phyloP scores from a whole-genome alignment of 1,139 yeast species.

The Zygosaccharomyces sapae region DNA sequence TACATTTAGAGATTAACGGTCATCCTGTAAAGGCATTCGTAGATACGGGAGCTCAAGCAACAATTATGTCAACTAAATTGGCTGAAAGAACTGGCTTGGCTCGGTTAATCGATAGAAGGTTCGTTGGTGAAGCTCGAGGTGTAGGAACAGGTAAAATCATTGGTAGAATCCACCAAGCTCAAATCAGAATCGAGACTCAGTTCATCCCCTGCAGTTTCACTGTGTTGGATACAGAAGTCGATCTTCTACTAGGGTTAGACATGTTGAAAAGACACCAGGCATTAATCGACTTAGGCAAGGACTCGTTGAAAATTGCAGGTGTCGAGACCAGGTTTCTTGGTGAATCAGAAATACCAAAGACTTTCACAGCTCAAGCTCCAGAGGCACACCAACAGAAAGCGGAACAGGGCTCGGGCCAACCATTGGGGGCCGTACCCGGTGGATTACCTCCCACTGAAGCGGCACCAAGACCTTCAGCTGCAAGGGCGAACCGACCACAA shows the following conservation, averaged over 20 bases:
- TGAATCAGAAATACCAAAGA: constrained; percentile 66
- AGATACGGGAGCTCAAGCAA: constrained; percentile 92
- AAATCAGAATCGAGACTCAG: constrained; percentile 67
- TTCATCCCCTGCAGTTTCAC: constrained; percentile 76
- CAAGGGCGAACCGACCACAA: constrained; percentile 4
- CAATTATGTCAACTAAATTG: constrained; percentile 72
- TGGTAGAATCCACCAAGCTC: constrained; percentile 88
- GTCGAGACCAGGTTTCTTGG: constrained; percentile 66
- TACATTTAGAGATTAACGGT: constrained; percentile 73
- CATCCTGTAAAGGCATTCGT: constrained; percentile 84
- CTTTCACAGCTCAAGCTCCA: constrained; percentile 11
- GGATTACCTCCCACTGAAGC: constrained; percentile 3
- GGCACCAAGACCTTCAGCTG: constrained; percentile 9
- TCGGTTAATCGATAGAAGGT: constrained; percentile 75
- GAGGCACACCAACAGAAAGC: not conserved
- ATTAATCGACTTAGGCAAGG: constrained; percentile 63
- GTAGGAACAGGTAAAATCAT: constrained; percentile 78
- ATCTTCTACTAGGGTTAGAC: constrained; percentile 50
- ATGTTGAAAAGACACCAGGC: constrained; percentile 88
- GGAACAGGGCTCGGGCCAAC: not conserved
- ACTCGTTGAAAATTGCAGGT: constrained; percentile 65
- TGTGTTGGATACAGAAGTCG: constrained; percentile 74
- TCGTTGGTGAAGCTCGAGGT: constrained; percentile 79
- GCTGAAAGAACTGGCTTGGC: constrained; percentile 70
- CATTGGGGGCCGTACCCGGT: constrained; percentile 5